A percentile compares a stretch with the other conserved stretches of the same genome.
These are phyloP conservation scores for Gamsiella multidivaricata DNA, from an alignment of 192 early-diverging fungal genomes.

Conservation along the genomic window DNA sequence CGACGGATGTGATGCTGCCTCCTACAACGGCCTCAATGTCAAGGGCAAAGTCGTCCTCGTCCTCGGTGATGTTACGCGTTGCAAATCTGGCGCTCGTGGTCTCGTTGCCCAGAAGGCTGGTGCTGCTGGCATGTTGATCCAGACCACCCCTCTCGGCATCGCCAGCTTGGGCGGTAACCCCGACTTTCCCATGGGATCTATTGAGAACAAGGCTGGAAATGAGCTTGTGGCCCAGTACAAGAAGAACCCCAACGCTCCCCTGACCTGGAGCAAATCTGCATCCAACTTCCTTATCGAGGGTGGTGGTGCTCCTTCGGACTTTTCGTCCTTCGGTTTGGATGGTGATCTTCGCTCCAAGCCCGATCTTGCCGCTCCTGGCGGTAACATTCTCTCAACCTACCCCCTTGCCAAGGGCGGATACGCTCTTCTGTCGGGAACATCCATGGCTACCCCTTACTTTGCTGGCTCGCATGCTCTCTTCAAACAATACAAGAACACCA, in stretches of 20 bases:
- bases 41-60: slow-evolving; percentile 37
- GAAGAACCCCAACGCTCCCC: slow-evolving; percentile 14
- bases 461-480: slow-evolving; percentile 46
- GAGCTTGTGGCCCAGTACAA: slow-evolving; percentile 39
- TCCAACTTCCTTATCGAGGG: slow-evolving; percentile 14
- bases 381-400: slow-evolving; percentile 61
- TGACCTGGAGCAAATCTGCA: slow-evolving; percentile 10
- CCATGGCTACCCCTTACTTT: slow-evolving; percentile 63
- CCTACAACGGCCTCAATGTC: slow-evolving; percentile 15
- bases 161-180: slow-evolving; percentile 16
- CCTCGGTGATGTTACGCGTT: slow-evolving; percentile 23
- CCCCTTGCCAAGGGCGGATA: slow-evolving; percentile 58
- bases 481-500: slow-evolving; percentile 20
- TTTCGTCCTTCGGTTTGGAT: slow-evolving; percentile 79
- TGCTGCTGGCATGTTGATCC: slow-evolving; percentile 28
- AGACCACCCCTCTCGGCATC: slow-evolving; percentile 44
- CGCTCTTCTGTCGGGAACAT: slow-evolving; percentile 62
- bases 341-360: slow-evolving; percentile 72
- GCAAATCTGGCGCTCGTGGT: slow-evolving; percentile 53
- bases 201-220: slow-evolving; percentile 40
- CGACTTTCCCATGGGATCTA: slow-evolving; percentile 39
- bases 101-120: slow-evolving; percentile 9
- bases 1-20: slow-evolving; percentile 18
- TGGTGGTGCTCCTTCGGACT: slow-evolving; percentile 71
- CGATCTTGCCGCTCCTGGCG: slow-evolving; percentile 63